Evolutionary conservation across 2,329 filamentous ascomycete genomes (phyloP), one percentile per base, ranked within the genome.

Genomic region (Salinomyces thailandicus): DNA sequence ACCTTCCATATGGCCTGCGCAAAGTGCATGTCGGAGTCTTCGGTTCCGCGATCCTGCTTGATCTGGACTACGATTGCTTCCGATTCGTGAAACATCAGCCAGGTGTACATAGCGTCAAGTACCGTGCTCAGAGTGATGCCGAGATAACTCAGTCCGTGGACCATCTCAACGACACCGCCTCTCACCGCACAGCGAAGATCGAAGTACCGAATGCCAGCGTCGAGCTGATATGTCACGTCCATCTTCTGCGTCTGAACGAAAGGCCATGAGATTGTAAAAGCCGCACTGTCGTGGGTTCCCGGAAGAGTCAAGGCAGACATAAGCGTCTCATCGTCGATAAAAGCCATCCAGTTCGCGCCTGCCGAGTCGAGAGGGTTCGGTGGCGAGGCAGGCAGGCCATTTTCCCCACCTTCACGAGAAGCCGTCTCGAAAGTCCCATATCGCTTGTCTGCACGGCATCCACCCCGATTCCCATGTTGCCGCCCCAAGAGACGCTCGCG

Each of bases 261-360:
- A 3, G 57, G 57, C 47, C 47, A 55, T 15, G 47, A 46, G n/a
- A 42, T 47, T 5, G 54, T 60, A 34, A 48, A 55, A 3, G 61
- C 59, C 5, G 55, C 50, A 33, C 51, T 56, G 38, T 60, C 57
- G 38, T 60, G 57, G 2, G 57, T 60, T 13, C 57, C 57, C 1
- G 57, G 57, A 19, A 61, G 53, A 3, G 55, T 52, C 3, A 60
- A 42, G 9, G 45, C 43, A 12, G 56, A 55, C 15, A 59, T 24
- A 9, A 44, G 45, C 2, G 39, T 42, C 6, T 46, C 32, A 33
- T 51, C 50, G 24, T 48, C 36, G 12, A 59, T 13, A 3, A 27
- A 27, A 17, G 47, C 40, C 53, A 56, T 56, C 53, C 53, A 56
- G 24, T 43, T 35, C 22, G 30, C 18, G 20, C 32, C 22, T 26